These are phyloP conservation scores for Alloteropsis angusta DNA, from an alignment of 202 grass and related monocot genomes.

Conservation along the genomic window DNA sequence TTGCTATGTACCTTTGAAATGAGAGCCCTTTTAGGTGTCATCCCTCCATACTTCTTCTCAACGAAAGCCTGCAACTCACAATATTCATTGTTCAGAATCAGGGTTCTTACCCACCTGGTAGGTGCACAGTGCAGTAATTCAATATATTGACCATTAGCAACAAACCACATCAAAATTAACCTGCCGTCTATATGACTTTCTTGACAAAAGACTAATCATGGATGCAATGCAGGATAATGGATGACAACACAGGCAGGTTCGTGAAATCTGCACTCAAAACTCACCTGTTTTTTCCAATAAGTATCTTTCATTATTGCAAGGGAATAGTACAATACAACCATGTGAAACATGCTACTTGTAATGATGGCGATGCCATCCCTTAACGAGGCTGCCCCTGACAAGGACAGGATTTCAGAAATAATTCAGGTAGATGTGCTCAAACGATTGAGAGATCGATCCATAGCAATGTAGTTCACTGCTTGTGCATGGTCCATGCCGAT, in stretches of 20 bases:
- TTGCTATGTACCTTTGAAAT: slow-evolving; percentile 61
- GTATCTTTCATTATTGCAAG: background rate
- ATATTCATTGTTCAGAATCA: background rate
- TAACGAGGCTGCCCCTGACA: background rate
- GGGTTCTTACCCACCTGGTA: background rate
- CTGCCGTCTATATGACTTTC: too few species aligned
- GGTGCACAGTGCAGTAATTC: too few species aligned
- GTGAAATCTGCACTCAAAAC: too few species aligned
- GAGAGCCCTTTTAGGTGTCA: slow-evolving; percentile 75
- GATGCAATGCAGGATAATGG: too few species aligned
- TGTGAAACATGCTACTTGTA: background rate
- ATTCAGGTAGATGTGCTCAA: background rate
- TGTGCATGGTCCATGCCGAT: background rate
- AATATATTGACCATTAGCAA: too few species aligned
- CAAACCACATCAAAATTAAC: too few species aligned
- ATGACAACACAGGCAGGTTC: too few species aligned
- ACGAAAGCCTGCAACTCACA: slow-evolving; percentile 27
- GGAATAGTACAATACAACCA: slow-evolving; percentile 2
- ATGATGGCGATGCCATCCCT: too few species aligned
- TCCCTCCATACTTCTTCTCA: slow-evolving; percentile 76
- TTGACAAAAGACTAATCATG: background rate
- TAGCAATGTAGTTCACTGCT: background rate
- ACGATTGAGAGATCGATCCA: background rate
- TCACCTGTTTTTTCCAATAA: too few species aligned
- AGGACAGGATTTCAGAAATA: background rate